Evolutionary conservation across 768 basidiomycete genomes (phyloP).

Genomic region (Candolleomyces aberdarensis): DNA sequence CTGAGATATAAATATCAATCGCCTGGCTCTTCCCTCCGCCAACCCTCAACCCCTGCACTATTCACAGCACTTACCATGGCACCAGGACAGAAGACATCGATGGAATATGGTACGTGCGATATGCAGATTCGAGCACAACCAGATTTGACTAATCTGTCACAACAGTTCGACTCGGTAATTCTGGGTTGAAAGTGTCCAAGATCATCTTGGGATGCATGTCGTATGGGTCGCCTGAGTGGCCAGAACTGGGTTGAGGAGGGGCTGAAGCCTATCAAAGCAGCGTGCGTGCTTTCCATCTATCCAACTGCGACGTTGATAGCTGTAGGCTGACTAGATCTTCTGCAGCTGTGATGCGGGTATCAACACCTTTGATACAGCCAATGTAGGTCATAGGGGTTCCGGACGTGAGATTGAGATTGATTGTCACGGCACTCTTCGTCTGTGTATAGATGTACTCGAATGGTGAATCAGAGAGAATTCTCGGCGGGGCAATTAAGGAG

Average conservation of each 20-base stretch:
- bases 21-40: too few species aligned
- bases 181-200: conserved; percentile 61
- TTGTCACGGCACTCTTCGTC: background rate
- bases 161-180: conserved; percentile 45
- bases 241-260: conserved; percentile 48
- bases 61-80: background rate
- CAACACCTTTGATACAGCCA: conserved; percentile 59
- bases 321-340: background rate
- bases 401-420: background rate
- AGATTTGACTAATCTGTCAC: background rate
- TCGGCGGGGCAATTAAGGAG: conserved; percentile 70
- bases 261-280: conserved; percentile 50
- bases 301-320: background rate
- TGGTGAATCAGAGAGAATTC: conserved; percentile 59
- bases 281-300: conserved; percentile 23
- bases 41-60: too few species aligned
- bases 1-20: too few species aligned
- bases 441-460: conserved; percentile 55
- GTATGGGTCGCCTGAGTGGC: conserved; percentile 53
- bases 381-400: conserved; percentile 23
- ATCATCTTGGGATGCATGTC: conserved; percentile 64
- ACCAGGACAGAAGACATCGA: background rate
- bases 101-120: background rate
- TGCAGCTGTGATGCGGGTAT: conserved; percentile 57
- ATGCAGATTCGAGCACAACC: background rate